Evolutionary conservation across 1,284 basidiomycete genomes (phyloP), one percentile per base, ranked within the genome.

Genomic region (Chalciporus sp.): DNA sequence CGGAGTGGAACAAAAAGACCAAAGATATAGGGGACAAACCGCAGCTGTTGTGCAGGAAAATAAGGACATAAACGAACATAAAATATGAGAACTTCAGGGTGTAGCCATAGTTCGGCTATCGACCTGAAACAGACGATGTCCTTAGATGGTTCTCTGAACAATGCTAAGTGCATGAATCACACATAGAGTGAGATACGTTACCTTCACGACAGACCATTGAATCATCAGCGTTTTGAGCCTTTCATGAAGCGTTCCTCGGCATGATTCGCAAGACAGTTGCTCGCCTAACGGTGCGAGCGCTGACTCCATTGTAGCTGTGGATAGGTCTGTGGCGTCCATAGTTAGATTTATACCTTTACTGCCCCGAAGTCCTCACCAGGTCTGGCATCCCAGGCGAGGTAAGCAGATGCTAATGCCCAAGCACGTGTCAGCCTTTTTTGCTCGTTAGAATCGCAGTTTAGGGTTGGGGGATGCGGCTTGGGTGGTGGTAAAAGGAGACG

Each of bases 181-280:
- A 11, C 26, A 33, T 8, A 3, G 8, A n/a, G 16, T 3, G 12
- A 7, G 49, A 50, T 11, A 29, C 53, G 69, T 37, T 61, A 88
- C 88, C 76, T 88, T 91, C 43, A 92, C 85, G 35, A 84, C 75
- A 8, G 89, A 86, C 89, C 89, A 92, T 63, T 90, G 86, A 19
- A 85, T 71, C 42, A 89, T 73, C 41, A 92, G 75, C 53, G 79
- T 79, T 68, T 83, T 85, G 49, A 91, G 81, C 28, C 89, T 81
- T 40, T 87, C 84, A 49, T 77, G 72, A 19, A 92, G 76, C 2
- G 80, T 72, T 49, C 72, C 65, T 59, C 80, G 81, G 67, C 89
- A 92, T 27, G 82, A 74, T 23, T 84, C 80, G 61, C 85, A 87
- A 20, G 74, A 71, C 12, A 87, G 65, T 58, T 83, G 83, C 33